Evolutionary conservation across 305 asterid species (phyloP), one percentile per base, ranked within the genome.

Genomic region (Ilex paraguariensis): DNA sequence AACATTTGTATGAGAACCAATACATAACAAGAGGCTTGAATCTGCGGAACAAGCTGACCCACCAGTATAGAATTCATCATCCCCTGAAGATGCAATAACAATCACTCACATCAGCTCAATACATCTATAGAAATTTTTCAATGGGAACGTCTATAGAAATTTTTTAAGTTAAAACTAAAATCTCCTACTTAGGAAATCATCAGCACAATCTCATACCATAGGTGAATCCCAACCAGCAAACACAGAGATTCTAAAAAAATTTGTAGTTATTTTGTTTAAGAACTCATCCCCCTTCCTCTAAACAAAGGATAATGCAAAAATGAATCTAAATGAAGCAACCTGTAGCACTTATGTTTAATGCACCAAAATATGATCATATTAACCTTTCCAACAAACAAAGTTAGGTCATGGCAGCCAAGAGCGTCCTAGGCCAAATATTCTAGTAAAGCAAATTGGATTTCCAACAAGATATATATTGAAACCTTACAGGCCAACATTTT

Each of bases 11-110:
- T 73, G 83, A 57, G 85, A 69, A 33, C 85, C 81, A 42, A 84
- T 61, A 28, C 92, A 82, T 77, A 86, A 77, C 65, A 80, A 39
- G 49, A 74, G 73, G 57, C 87, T 88, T 15, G 87, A 77, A 74
- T 84, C 88, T 28, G 82, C 81, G 9, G 91, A 78, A 44, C 78
- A 64, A 13, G 68, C 70, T 1, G 81, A 71, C 42, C 81, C 70
- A 17, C 85, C 82, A 17, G 81, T 56, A 56, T 66, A 75, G 70
- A 83, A 73, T 66, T 87, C 91, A 66, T 82, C 78, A 15, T 86
- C 97, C 70, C 97, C 98, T 92, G 91, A 72, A 66, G 32, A 71
- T 57, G 61, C 72, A 40, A 63, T 57, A 12, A 8, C 36, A 59
- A 63, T 56, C 64, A 39, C 8, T 63, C 53, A 4, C 15, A 59